phyloP scores from a whole-genome alignment of 1,284 basidiomycete genomes.

The Leucoagaricus sp. region DNA sequence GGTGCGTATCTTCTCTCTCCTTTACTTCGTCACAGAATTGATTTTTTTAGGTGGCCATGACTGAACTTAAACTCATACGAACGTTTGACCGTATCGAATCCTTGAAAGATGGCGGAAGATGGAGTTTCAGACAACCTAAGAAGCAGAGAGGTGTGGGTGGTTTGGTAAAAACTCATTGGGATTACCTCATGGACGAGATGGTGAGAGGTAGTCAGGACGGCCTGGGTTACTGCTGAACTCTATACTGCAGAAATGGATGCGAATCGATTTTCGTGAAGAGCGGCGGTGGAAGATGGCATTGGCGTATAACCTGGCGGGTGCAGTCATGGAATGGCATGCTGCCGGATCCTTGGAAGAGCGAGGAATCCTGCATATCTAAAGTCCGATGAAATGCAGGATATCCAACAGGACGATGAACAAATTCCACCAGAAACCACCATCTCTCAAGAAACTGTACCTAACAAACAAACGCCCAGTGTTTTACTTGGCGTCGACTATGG shows the following conservation, averaged over 20 bases:
- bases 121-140: constrained; percentile 96
- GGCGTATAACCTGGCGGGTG: constrained; percentile 84
- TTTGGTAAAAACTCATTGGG: constrained; percentile 89
- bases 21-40: constrained; percentile 1
- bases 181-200: constrained; percentile 97
- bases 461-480: constrained; percentile 17
- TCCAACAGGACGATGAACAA: constrained; percentile 28
- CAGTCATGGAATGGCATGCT: constrained; percentile 87
- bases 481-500: constrained; percentile 48
- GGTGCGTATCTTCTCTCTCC: constrained; percentile 44
- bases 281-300: constrained; percentile 89
- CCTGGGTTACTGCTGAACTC: constrained; percentile 5
- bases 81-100: constrained; percentile 86
- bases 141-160: constrained; percentile 85
- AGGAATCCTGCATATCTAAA: constrained; percentile 48
- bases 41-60: constrained; percentile 63
- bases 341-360: constrained; percentile 68
- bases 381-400: constrained; percentile 25
- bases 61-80: constrained; percentile 75
- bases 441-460: constrained; percentile 5
- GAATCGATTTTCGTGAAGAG: constrained; percentile 93
- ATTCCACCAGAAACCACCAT: background rate
- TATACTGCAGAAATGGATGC: constrained; percentile 86
- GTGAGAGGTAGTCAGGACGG: constrained; percentile 42
- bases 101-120: constrained; percentile 80